Conservation (phyloP, 2,329 filamentous ascomycete genomes). For the Alternaria brassicae region DNA sequence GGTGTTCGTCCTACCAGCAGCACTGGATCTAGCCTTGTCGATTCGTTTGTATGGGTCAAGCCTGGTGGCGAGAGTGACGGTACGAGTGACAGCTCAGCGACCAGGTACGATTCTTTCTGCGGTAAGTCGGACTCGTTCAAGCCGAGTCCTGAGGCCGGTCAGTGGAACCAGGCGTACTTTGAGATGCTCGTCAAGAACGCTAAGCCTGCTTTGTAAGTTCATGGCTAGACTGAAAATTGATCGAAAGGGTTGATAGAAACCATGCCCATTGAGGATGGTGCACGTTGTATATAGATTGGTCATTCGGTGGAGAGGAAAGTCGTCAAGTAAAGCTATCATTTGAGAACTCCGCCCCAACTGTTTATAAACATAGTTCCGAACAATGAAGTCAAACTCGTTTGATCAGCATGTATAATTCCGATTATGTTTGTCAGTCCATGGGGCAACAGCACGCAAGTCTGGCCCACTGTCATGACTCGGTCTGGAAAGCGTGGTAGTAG, state of each 20-base stretch:
- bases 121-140: constrained; percentile 63
- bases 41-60: constrained; percentile 76
- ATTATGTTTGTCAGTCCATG: rapidly evolving
- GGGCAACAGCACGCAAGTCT: neutral
- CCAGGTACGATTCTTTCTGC: constrained; percentile 64
- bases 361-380: neutral
- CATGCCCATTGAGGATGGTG: neutral
- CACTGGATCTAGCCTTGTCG: constrained; percentile 65
- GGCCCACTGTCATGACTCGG: no score
- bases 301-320: neutral
- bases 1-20: constrained; percentile 65
- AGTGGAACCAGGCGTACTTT: constrained; percentile 66
- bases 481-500: neutral
- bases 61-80: constrained; percentile 66
- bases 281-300: constrained; percentile 21
- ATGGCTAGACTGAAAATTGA: neutral
- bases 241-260: neutral
- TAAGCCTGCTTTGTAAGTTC: constrained; percentile 44
- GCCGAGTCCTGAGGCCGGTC: constrained; percentile 73
- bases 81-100: constrained; percentile 52
- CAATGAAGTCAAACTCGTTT: neutral
- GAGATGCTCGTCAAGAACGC: constrained; percentile 49
- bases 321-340: constrained; percentile 4
- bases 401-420: neutral
- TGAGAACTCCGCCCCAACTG: neutral